Evolutionary conservation across 2,329 filamentous ascomycete genomes (phyloP).

Genomic region (Parafenestella ontariensis): DNA sequence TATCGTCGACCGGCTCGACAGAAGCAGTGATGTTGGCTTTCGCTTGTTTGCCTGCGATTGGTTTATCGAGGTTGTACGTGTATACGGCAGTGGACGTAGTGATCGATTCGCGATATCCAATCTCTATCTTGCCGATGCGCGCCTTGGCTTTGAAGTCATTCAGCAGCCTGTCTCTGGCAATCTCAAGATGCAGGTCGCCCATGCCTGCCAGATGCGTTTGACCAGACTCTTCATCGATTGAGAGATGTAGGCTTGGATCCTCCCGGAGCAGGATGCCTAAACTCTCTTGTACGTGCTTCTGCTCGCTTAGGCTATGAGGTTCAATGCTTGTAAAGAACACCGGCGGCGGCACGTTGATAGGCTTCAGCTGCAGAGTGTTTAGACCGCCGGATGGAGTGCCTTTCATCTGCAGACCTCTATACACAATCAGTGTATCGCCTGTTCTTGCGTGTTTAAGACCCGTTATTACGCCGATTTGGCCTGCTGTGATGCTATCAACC

Average conservation of each 20-base stretch:
- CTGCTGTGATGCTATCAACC: constrained; percentile 77
- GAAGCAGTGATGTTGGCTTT: constrained; percentile 76
- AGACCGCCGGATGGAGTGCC: constrained; percentile 72
- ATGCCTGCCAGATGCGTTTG: constrained; percentile 94
- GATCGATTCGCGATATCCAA: constrained; percentile 90
- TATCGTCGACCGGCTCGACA: constrained; percentile 65
- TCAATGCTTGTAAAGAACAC: constrained; percentile 98
- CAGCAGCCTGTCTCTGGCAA: constrained; percentile 85
- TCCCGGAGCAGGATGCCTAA: constrained; percentile 83
- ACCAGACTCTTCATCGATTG: constrained; percentile 84
- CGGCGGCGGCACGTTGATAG: constrained; percentile 87
- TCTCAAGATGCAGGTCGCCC: constrained; percentile 95
- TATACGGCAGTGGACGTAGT: constrained; percentile 64
- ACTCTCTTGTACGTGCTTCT: constrained; percentile 78
- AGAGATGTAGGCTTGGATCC: constrained; percentile 89
- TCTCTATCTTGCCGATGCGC: constrained; percentile 87
- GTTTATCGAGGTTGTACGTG: constrained; percentile 74
- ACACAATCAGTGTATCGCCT: constrained; percentile 87
- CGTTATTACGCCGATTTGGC: constrained; percentile 92
- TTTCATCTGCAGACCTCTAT: constrained; percentile 66
- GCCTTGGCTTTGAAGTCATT: constrained; percentile 88
- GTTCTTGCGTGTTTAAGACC: constrained; percentile 92
- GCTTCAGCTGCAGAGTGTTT: constrained; percentile 79
- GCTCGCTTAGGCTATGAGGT: constrained; percentile 76
- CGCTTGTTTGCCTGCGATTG: constrained; percentile 79